phyloP scores from a whole-genome alignment of 1,139 yeast species.

The Yamadazyma conglobata region DNA sequence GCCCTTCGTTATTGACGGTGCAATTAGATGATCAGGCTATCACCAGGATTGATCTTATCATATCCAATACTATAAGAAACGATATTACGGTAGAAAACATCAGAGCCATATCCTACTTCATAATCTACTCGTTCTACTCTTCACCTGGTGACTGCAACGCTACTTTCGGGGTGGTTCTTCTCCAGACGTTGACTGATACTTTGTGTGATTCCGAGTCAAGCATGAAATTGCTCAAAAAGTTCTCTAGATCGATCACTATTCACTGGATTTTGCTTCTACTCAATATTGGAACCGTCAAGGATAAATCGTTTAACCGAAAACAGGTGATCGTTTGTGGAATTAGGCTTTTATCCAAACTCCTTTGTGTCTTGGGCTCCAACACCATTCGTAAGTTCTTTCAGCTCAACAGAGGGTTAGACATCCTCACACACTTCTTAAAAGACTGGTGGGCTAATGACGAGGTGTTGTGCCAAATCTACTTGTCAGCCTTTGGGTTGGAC shows the following conservation, averaged over 20 bases:
- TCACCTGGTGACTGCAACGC: conserved; percentile 23
- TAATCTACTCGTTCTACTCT: conserved; percentile 34
- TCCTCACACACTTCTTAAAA: conserved; percentile 45
- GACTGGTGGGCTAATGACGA: conserved; percentile 46
- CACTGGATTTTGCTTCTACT: conserved; percentile 65
- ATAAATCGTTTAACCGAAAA: conserved; percentile 17
- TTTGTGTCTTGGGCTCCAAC: conserved; percentile 45
- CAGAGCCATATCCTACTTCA: conserved; percentile 30
- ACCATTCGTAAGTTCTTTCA: conserved; percentile 49
- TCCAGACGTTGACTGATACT: conserved; percentile 29
- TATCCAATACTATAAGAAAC: conserved; percentile 21
- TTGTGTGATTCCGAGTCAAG: conserved; percentile 31
- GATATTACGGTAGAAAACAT: conserved; percentile 42
- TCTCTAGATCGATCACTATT: conserved; percentile 56
- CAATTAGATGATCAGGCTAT: conserved; percentile 12
- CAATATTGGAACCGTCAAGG: conserved; percentile 22
- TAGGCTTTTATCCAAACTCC: conserved; percentile 46
- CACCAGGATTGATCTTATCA: conserved; percentile 20
- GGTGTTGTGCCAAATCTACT: conserved; percentile 30
- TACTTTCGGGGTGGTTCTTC: conserved; percentile 27
- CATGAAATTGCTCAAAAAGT: conserved; percentile 39
- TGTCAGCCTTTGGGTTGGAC: conserved; percentile 42
- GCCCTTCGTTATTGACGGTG: conserved; percentile 16
- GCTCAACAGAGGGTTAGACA: conserved; percentile 50
- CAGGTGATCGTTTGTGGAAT: conserved; percentile 46